Conservation (phyloP, 192 early-diverging fungal species). For the Podila horticola region DNA sequence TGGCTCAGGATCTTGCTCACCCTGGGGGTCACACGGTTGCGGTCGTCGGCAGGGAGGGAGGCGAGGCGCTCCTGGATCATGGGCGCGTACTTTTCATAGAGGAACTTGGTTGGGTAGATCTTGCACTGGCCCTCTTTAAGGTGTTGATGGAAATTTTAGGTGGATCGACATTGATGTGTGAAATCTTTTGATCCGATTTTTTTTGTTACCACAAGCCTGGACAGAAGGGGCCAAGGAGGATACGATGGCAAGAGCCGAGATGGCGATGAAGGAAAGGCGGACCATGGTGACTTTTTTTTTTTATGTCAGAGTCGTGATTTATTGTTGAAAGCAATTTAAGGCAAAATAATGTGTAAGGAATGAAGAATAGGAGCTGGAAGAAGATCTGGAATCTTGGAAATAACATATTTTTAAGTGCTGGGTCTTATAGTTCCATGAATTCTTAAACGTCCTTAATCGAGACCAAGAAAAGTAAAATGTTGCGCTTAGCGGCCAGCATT, state of each 20-base stretch:
- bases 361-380: no score
- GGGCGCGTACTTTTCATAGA: conserved; percentile 5
- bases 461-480: no score
- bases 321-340: no score
- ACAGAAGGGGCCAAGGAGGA: conserved; percentile 5
- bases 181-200: background rate
- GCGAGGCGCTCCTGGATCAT: conserved; percentile 1
- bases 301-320: background rate
- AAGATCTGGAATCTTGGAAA: no score
- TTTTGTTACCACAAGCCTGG: conserved; percentile 14
- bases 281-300: background rate
- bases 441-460: no score
- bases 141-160: background rate
- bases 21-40: background rate
- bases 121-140: conserved; percentile 12
- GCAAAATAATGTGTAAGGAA: no score
- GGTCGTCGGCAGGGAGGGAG: background rate
- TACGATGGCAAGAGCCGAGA: background rate
- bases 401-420: no score
- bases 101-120: conserved; percentile 12
- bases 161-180: background rate
- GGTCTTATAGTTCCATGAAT: no score
- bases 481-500: no score
- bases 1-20: background rate
- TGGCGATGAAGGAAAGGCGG: conserved; percentile 6